Base-by-base conservation (phyloP, 495 filamentous ascomycete species). In the Aspergillus steynii region DNA sequence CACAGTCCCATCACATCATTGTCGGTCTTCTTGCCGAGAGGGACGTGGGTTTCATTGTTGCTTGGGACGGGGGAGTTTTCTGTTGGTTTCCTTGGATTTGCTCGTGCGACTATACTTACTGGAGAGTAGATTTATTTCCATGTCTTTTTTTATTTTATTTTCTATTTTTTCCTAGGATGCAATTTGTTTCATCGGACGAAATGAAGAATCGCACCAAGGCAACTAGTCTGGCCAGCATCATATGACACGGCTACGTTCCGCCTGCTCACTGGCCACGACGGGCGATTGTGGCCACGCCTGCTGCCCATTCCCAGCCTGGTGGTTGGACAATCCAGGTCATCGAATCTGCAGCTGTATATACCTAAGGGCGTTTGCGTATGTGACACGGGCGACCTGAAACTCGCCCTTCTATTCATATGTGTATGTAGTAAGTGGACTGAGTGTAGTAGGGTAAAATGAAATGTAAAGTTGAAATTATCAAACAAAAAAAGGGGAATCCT, bases 241-340 rank as follows among this genome's bases (percentile, higher is more conserved):
- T 59, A 64, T 62, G 56, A 58, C 57, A 46, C 60, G 54, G 60
- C 65, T 68, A 68, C 62, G 62, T 65, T 68, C 62, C 59, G 56
- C 27, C 61, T 37, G 57, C 60, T 65, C 55, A 65, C 20, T 68
- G 62, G 65, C 47, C 28, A 42, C 37, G 10, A 42, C 42, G 28
- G 37, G 46, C 46, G 46, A 26, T 45, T 29, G 29, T 52, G 61
- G 60, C 58, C 55, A 59, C 60, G 60, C 65, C 37, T 56, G 45
- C 50, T 50, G 26, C 50, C 48, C 49, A 20, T 53, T 28, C 29
- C 50, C 45, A 59, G 46, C 1, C 34, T n/a, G 28, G 52, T 53
- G 56, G 28, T 61, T 45, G 51, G 37, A 47, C 53, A 57, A 51
- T 54, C 45, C 55, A 61, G 3, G 48, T 25, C 48, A 25, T 9